A percentile compares a stretch with the other conserved stretches of the same genome.
Evolutionary conservation across 148 eudicot species (phyloP).

Genomic region (Bassia scoparia): DNA sequence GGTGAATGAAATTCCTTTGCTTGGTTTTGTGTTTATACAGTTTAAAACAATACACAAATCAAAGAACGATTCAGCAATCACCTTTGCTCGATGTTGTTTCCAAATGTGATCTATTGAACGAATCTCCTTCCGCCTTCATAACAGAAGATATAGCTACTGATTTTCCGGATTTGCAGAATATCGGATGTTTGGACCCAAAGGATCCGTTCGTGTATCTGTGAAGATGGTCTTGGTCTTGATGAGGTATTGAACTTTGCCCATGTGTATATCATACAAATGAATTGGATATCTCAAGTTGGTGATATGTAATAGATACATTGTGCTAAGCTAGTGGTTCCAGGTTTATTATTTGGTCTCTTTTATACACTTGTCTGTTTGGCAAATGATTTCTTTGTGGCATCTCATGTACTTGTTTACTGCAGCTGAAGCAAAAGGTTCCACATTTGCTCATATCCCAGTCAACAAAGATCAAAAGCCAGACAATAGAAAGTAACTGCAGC

Average conservation of each 20-base stretch:
- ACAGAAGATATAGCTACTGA: conserved; percentile 57
- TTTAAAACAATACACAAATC: conserved; percentile 68
- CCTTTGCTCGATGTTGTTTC: conserved; percentile 96
- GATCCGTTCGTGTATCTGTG: conserved; percentile 76
- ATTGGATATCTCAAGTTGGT: neutral
- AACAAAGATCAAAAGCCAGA: conserved; percentile 41
- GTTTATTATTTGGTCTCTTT: neutral
- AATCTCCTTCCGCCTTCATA: conserved; percentile 44
- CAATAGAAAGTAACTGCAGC: conserved; percentile 20
- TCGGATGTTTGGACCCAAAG: conserved; percentile 70
- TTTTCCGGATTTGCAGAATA: conserved; percentile 59
- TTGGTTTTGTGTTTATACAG: conserved; percentile 42
- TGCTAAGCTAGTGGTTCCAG: neutral
- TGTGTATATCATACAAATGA: neutral
- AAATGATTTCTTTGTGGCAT: neutral
- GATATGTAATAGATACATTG: neutral
- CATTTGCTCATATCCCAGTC: conserved; percentile 61
- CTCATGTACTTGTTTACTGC: conserved; percentile 22
- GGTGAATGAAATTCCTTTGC: neutral
- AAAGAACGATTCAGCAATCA: conserved; percentile 64
- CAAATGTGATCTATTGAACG: conserved; percentile 70
- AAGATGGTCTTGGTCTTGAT: conserved; percentile 58
- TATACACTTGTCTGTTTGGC: neutral
- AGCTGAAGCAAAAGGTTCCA: conserved; percentile 73
- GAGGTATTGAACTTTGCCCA: conserved; percentile 44